A percentile compares a stretch with the other conserved stretches of the same genome.
These are phyloP conservation scores for Boehmeria nivea DNA, from an alignment of 306 rosid species.

Conservation along the genomic window DNA sequence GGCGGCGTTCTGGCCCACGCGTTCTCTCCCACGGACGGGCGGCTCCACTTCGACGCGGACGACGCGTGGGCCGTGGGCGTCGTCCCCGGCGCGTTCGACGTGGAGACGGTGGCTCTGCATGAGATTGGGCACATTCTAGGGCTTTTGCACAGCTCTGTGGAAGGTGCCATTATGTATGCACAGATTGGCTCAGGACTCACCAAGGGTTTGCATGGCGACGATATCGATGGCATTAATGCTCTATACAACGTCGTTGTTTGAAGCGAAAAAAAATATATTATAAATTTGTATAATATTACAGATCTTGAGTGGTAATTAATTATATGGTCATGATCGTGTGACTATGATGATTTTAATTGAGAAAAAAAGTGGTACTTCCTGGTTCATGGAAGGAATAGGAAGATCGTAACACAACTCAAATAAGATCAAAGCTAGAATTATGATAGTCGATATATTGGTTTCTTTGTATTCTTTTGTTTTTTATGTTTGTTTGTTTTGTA, in stretches of 20 bases:
- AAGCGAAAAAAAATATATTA: no score
- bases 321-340: no score
- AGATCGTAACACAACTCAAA: no score
- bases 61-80: constrained; percentile 21
- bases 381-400: no score
- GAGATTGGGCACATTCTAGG: constrained; percentile 36
- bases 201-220: constrained; percentile 22
- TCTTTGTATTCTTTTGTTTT: no score
- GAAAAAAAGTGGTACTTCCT: no score
- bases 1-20: constrained; percentile 24
- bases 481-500: no score
- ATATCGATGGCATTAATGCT: constrained; percentile 27
- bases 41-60: constrained; percentile 29
- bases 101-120: constrained; percentile 31
- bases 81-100: neutral
- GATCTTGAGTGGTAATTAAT: no score
- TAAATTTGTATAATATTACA: no score
- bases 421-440: no score
- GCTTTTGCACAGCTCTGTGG: constrained; percentile 25
- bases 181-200: neutral
- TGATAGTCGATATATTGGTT: no score
- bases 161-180: constrained; percentile 22
- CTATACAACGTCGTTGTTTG: constrained; percentile 10
- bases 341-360: no score
- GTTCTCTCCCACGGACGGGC: constrained; percentile 22